phyloP scores from a whole-genome alignment of 2,329 filamentous ascomycete species.

The Nigrospora sphaerica region DNA sequence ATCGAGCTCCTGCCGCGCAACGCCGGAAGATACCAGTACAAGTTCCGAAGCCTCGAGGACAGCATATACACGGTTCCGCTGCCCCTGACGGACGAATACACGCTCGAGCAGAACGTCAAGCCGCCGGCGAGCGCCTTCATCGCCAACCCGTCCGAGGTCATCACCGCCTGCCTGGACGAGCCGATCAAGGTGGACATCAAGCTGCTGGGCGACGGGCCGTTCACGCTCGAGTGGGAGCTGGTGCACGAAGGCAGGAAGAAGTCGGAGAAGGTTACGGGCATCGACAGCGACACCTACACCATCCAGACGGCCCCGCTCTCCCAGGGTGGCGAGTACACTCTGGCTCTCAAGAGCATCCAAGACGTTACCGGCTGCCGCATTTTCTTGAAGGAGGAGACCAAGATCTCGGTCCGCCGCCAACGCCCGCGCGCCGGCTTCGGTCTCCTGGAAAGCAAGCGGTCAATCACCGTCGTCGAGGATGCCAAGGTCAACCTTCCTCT shows the following conservation, averaged over 20 bases:
- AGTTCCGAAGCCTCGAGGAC: slow-evolving; percentile 76
- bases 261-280: slow-evolving; percentile 56
- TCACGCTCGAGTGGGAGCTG: slow-evolving; percentile 85
- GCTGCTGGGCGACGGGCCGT: slow-evolving; percentile 78
- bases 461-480: slow-evolving; percentile 69
- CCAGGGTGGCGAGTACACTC: slow-evolving; percentile 82
- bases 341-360: slow-evolving; percentile 79
- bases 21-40: slow-evolving; percentile 81
- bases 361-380: slow-evolving; percentile 84
- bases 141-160: slow-evolving; percentile 32
- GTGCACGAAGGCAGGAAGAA: slow-evolving; percentile 82
- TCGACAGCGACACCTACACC: slow-evolving; percentile 55
- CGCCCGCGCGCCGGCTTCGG: slow-evolving; percentile 83
- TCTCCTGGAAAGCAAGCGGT: slow-evolving; percentile 71
- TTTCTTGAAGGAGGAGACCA: slow-evolving; percentile 75
- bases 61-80: slow-evolving; percentile 62
- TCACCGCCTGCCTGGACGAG: slow-evolving; percentile 76
- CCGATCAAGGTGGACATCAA: slow-evolving; percentile 66
- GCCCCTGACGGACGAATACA: slow-evolving; percentile 18
- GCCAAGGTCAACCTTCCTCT: slow-evolving; percentile 69
- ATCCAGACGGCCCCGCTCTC: slow-evolving; percentile 70
- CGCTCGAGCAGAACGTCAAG: slow-evolving; percentile 82
- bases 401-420: slow-evolving; percentile 81
- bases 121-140: slow-evolving; percentile 55
- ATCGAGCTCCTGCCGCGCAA: slow-evolving; percentile 74